A percentile compares a stretch with the other conserved stretches of the same genome.
Evolutionary conservation across 2,329 filamentous ascomycete species (phyloP).

Genomic region (Fusarium mundagurra): DNA sequence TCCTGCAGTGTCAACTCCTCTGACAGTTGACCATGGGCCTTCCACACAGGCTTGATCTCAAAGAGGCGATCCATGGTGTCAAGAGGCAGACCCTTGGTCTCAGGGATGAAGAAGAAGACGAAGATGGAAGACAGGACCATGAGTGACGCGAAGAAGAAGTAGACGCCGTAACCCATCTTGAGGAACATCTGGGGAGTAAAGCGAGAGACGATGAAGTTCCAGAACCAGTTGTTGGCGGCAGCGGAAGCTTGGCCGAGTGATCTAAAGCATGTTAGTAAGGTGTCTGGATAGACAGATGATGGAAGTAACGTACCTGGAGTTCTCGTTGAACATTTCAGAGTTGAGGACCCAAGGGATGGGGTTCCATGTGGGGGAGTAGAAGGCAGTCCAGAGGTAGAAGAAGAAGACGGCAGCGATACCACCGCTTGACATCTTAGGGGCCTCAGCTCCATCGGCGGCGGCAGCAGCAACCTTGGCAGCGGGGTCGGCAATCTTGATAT

Average conservation of each 20-base stretch:
- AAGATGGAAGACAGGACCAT: constrained; percentile 68
- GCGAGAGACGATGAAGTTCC: constrained; percentile 75
- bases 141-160: constrained; percentile 74
- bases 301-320: constrained; percentile 47
- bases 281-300: fast-evolving
- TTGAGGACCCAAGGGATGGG: constrained; percentile 81
- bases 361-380: constrained; percentile 78
- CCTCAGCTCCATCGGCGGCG: constrained; percentile 37
- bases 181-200: constrained; percentile 74
- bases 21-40: constrained; percentile 57
- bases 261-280: background rate
- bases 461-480: constrained; percentile 36
- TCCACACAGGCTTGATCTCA: constrained; percentile 55
- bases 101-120: constrained; percentile 71
- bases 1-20: constrained; percentile 51
- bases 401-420: constrained; percentile 75
- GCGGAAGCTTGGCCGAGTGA: constrained; percentile 77
- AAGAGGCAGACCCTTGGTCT: constrained; percentile 72
- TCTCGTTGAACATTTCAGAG: constrained; percentile 78
- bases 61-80: constrained; percentile 74
- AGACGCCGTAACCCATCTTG: constrained; percentile 68
- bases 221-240: constrained; percentile 77
- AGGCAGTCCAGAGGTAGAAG: constrained; percentile 65
- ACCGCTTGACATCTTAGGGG: constrained; percentile 49
- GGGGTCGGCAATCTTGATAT: constrained; percentile 61